Evolutionary conservation across 192 early-diverging fungal species (phyloP).

Genomic region (Entomortierella chlamydospora): DNA sequence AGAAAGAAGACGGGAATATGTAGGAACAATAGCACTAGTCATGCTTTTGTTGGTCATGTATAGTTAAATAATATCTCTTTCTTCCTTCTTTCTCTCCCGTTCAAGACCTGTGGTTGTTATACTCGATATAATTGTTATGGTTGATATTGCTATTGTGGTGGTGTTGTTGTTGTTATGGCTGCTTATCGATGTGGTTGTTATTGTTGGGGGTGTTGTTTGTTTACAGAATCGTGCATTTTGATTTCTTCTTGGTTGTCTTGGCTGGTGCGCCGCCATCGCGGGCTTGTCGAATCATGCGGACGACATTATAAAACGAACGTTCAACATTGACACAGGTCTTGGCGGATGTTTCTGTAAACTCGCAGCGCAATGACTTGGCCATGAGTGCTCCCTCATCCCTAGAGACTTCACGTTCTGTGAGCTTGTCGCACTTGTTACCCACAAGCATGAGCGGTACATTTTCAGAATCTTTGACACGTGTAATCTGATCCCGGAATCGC

Average conservation of each 20-base stretch:
- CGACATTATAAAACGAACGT: conserved; percentile 84
- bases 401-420: conserved; percentile 86
- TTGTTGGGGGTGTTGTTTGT: background rate
- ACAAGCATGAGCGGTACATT: conserved; percentile 90
- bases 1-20: too few species aligned
- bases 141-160: background rate
- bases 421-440: conserved; percentile 93
- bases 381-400: conserved; percentile 84
- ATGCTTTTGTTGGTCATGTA: too few species aligned
- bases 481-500: conserved; percentile 88
- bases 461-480: conserved; percentile 91
- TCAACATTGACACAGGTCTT: conserved; percentile 95
- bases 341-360: conserved; percentile 91
- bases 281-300: conserved; percentile 80
- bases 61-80: too few species aligned
- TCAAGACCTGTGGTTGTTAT: too few species aligned
- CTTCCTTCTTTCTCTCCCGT: too few species aligned
- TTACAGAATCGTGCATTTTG: conserved; percentile 48
- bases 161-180: background rate
- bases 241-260: conserved; percentile 33
- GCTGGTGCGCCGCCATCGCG: conserved; percentile 59
- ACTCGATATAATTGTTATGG: background rate
- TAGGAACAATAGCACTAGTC: too few species aligned
- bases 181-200: background rate
- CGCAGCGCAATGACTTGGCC: conserved; percentile 79